Percentiles rank a stretch among this genome's conserved stretches.
These are phyloP conservation scores for Cochlearia excelsa DNA, from an alignment of 345 rosid genomes.

Conservation along the genomic window DNA sequence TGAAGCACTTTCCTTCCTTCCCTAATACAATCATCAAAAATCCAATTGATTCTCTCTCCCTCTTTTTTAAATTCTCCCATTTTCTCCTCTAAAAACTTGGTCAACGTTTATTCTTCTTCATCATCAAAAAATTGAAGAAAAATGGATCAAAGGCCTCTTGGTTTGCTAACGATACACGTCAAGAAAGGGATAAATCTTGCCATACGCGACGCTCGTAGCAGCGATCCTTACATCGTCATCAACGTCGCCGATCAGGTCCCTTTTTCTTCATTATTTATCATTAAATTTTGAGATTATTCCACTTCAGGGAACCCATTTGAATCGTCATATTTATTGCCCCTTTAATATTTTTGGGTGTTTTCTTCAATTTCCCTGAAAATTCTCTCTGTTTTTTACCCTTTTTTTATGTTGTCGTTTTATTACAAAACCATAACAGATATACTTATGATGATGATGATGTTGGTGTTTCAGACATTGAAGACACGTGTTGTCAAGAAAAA, in stretches of 20 bases:
- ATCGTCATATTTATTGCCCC: too few species aligned
- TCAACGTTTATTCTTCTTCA: background rate
- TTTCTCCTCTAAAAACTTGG: background rate
- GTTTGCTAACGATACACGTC: constrained; percentile 49
- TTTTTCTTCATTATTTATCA: too few species aligned
- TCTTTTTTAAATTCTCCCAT: background rate
- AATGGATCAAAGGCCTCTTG: constrained; percentile 45
- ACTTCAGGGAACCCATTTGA: too few species aligned
- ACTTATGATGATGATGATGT: too few species aligned
- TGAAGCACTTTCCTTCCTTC: background rate
- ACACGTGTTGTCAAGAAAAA: constrained; percentile 59
- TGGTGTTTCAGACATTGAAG: constrained; percentile 57
- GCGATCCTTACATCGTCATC: constrained; percentile 58
- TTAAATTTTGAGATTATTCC: too few species aligned
- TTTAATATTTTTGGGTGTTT: too few species aligned
- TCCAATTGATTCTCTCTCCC: background rate
- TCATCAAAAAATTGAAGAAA: background rate
- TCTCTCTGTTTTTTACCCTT: too few species aligned
- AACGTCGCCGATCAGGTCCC: constrained; percentile 46
- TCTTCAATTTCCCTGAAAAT: too few species aligned
- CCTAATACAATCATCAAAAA: too few species aligned
- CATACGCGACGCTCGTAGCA: constrained; percentile 43
- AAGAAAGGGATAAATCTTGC: constrained; percentile 48
- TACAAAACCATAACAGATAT: too few species aligned
- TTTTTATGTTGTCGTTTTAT: too few species aligned